These are phyloP conservation scores for Phytopythium aichiense DNA, from an alignment of 352 stramenopile genomes.

Conservation along the genomic window DNA sequence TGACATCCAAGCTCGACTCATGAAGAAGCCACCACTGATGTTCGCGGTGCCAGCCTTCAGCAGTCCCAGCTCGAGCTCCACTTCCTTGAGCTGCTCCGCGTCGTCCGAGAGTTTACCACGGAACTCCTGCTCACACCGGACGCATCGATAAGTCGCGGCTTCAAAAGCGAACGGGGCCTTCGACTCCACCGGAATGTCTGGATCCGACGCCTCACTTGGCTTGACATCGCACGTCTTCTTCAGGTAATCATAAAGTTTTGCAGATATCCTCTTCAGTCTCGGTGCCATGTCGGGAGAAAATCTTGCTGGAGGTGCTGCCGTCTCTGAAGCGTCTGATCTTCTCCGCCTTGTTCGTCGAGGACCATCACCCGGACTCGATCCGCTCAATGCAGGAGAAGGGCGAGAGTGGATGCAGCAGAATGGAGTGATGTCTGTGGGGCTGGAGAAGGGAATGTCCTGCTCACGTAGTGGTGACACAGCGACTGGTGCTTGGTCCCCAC, in stretches of 20 bases:
- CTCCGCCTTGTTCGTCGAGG: background rate
- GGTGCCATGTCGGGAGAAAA: conserved; percentile 51
- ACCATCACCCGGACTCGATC: background rate
- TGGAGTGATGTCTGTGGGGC: conserved; percentile 40
- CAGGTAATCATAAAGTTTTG: conserved; percentile 40
- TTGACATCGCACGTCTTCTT: conserved; percentile 21
- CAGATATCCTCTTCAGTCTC: conserved; percentile 63
- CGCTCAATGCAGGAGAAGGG: background rate
- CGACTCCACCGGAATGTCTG: conserved; percentile 6
- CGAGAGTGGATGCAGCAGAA: conserved; percentile 49
- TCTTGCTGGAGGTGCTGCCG: conserved; percentile 7
- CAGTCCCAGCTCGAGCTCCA: conserved; percentile 41
- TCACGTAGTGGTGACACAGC: conserved; percentile 5
- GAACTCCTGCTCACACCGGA: conserved; percentile 40
- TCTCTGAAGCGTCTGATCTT: background rate
- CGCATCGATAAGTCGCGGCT: conserved; percentile 40
- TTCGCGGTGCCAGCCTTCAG: conserved; percentile 34
- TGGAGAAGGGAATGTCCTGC: conserved; percentile 50
- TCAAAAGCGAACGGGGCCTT: conserved; percentile 31
- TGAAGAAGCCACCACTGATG: conserved; percentile 31
- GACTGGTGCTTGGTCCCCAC: background rate
- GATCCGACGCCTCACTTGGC: background rate
- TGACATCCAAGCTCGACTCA: conserved; percentile 69
- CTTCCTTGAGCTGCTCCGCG: conserved; percentile 42
- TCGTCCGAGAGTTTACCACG: conserved; percentile 50